phyloP scores from a whole-genome alignment of 495 filamentous ascomycete species.

The Neurospora cerealis region DNA sequence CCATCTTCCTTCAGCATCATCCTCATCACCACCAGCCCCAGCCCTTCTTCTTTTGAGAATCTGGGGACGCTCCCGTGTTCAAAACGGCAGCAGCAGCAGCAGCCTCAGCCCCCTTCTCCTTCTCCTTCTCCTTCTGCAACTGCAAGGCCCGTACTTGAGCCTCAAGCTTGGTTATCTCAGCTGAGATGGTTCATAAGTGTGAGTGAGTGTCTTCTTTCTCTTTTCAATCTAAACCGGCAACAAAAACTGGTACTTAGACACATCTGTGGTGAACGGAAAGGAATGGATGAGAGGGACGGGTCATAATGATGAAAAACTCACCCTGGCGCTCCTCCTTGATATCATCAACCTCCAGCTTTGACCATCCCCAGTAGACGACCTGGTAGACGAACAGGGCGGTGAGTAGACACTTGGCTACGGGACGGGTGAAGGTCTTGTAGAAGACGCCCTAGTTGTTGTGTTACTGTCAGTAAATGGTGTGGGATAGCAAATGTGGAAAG shows the following conservation, averaged over 20 bases:
- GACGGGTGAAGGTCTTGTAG: constrained; percentile 69
- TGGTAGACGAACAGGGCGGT: constrained; percentile 87
- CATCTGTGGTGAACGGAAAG: neutral
- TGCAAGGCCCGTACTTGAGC: constrained; percentile 12
- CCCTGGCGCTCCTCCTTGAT: constrained; percentile 50
- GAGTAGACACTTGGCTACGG: constrained; percentile 76
- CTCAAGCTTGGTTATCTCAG: constrained; percentile 14
- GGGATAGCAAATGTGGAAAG: neutral
- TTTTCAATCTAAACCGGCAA: neutral
- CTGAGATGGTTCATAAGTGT: neutral
- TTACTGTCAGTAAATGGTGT: neutral
- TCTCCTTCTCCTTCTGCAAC: neutral
- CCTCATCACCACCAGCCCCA: neutral
- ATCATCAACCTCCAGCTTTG: constrained; percentile 76
- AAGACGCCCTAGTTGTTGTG: constrained; percentile 49
- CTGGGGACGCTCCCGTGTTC: neutral
- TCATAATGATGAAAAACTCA: constrained; percentile 7
- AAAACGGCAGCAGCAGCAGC: neutral
- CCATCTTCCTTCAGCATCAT: neutral
- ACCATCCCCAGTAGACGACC: constrained; percentile 71
- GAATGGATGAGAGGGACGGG: neutral
- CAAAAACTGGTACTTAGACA: neutral
- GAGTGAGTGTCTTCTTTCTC: neutral
- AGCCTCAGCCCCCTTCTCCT: neutral
- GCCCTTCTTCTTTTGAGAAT: neutral